Percentiles rank a stretch among this genome's conserved stretches.
Conservation (phyloP, 1,139 yeast species). For the Hyphopichia burtonii region DNA sequence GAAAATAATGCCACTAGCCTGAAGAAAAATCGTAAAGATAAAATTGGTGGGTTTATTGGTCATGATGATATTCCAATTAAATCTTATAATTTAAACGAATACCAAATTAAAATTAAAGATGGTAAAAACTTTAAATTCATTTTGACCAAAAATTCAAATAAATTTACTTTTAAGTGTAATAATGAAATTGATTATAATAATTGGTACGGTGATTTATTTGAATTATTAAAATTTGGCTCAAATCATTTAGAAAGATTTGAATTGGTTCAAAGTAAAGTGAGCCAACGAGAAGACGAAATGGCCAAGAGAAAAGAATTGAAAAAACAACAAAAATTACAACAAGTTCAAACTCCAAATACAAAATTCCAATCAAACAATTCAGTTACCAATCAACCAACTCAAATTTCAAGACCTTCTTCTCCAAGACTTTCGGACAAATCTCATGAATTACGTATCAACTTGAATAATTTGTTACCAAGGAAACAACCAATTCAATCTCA, state of each 20-base stretch:
- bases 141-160: constrained; percentile 29
- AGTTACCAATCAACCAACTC: not conserved
- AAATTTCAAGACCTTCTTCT: not conserved
- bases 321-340: constrained; percentile 1
- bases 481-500: not conserved
- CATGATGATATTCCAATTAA: constrained; percentile 42
- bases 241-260: constrained; percentile 35
- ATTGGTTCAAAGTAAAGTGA: constrained; percentile 30
- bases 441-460: constrained; percentile 30
- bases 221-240: constrained; percentile 36
- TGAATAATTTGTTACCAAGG: constrained; percentile 10
- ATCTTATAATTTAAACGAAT: constrained; percentile 46
- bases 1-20: constrained; percentile 4
- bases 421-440: constrained; percentile 27
- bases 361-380: not conserved
- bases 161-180: constrained; percentile 40
- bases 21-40: constrained; percentile 24
- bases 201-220: constrained; percentile 42
- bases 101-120: constrained; percentile 31
- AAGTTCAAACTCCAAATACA: not conserved
- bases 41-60: constrained; percentile 44
- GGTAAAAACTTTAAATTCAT: constrained; percentile 36
- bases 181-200: constrained; percentile 26
- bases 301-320: constrained; percentile 10
- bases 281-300: constrained; percentile 15